Conservation (phyloP, 352 stramenopile genomes). For the Globisporangium radiosum region DNA sequence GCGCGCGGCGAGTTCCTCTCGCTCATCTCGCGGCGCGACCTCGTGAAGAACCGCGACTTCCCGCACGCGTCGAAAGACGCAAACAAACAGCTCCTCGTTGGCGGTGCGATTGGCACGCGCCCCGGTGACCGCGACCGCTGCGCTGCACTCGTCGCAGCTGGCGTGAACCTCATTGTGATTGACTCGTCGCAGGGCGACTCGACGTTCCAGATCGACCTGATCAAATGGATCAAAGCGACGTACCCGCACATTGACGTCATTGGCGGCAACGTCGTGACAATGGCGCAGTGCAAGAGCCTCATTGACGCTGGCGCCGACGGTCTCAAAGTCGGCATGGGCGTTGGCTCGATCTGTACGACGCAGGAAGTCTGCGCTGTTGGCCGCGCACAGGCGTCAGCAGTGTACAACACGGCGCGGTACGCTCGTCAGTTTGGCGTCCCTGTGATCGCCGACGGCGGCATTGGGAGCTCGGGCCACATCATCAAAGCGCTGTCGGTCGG, state of each 20-base stretch:
- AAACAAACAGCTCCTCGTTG: constrained; percentile 98
- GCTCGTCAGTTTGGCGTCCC: constrained; percentile 95
- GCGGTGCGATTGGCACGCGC: constrained; percentile 97
- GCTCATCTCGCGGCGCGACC: constrained; percentile 96
- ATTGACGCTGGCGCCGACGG: constrained; percentile 98
- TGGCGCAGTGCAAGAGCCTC: constrained; percentile 96
- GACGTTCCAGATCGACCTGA: constrained; percentile 86
- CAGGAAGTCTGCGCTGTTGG: constrained; percentile 99
- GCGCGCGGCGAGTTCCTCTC: constrained; percentile 96
- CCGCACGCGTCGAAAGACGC: constrained; percentile 95
- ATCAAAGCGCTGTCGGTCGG: constrained; percentile 97
- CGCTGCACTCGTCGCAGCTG: constrained; percentile 87
- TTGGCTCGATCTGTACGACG: constrained; percentile 99
- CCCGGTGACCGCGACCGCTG: constrained; percentile 94
- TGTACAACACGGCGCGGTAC: constrained; percentile 98
- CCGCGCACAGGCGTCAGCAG: constrained; percentile 96
- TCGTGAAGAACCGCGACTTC: constrained; percentile 98
- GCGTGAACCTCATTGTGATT: constrained; percentile 99
- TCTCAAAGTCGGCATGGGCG: constrained; percentile 99
- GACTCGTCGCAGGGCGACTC: constrained; percentile 99
- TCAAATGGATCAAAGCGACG: constrained; percentile 94
- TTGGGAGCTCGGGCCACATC: constrained; percentile 98
- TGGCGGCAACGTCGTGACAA: constrained; percentile 98
- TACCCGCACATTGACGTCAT: constrained; percentile 97
- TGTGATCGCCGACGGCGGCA: constrained; percentile 98